A percentile compares a stretch with the other conserved stretches of the same genome.
Conservation (phyloP, 495 filamentous ascomycete genomes). For the Aspergillus coremiiformis region DNA sequence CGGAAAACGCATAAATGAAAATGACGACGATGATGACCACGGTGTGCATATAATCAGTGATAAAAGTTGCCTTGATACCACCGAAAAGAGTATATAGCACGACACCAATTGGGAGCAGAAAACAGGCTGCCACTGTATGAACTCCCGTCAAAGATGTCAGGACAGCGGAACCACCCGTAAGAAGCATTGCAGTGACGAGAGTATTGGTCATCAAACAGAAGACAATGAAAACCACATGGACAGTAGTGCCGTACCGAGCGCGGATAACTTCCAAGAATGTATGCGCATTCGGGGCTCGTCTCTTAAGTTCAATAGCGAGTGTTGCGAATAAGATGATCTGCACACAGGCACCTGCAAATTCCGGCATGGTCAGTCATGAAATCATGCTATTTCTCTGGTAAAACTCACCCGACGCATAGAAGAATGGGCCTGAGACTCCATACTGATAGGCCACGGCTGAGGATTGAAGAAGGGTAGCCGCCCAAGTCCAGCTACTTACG, state of each 20-base stretch:
- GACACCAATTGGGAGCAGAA: conserved; percentile 80
- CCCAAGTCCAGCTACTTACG: conserved; percentile 92
- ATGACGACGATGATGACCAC: conserved; percentile 84
- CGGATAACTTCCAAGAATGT: conserved; percentile 76
- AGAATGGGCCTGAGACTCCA: conserved; percentile 89
- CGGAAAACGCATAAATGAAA: conserved; percentile 81
- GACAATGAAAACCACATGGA: conserved; percentile 68
- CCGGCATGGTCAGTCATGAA: neutral
- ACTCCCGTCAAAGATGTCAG: conserved; percentile 80
- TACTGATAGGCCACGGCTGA: conserved; percentile 86
- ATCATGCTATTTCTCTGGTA: neutral
- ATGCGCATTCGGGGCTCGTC: conserved; percentile 78
- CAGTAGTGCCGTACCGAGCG: conserved; percentile 51
- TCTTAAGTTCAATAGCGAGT: conserved; percentile 87
- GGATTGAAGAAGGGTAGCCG: conserved; percentile 56
- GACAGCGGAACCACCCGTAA: conserved; percentile 86
- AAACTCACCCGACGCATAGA: conserved; percentile 57
- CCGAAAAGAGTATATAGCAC: conserved; percentile 73
- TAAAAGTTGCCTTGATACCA: conserved; percentile 69
- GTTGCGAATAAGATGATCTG: conserved; percentile 84
- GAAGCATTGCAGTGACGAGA: conserved; percentile 82
- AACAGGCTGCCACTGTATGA: conserved; percentile 81
- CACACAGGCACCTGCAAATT: conserved; percentile 41
- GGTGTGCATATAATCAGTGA: conserved; percentile 81
- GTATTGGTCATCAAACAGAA: conserved; percentile 83